phyloP scores from a whole-genome alignment of 495 filamentous ascomycete species.

The Corynascus novoguineensis region DNA sequence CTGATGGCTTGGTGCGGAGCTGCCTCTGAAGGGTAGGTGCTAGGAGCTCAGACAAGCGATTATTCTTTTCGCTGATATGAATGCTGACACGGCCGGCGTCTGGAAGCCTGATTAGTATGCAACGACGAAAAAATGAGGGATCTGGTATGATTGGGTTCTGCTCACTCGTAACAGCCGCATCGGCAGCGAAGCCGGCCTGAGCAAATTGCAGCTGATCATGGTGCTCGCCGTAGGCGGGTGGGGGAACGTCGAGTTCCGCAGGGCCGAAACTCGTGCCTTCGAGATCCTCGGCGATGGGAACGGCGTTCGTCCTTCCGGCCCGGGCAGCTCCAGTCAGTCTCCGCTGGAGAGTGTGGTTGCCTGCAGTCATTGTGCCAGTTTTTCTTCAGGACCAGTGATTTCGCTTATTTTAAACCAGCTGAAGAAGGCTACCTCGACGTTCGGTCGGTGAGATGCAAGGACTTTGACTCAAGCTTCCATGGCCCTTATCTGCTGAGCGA shows the following conservation, averaged over 20 bases:
- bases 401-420: too few relatives aligned
- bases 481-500: too few relatives aligned
- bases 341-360: background rate
- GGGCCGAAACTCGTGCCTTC: too few relatives aligned
- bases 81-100: slow-evolving; percentile 71
- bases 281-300: slow-evolving; percentile 24
- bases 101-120: slow-evolving; percentile 10
- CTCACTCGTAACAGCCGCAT: slow-evolving; percentile 41
- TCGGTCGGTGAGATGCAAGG: too few relatives aligned
- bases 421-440: too few relatives aligned
- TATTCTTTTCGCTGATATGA: slow-evolving; percentile 62
- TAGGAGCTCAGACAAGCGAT: slow-evolving; percentile 58
- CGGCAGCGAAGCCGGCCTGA: slow-evolving; percentile 46
- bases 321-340: background rate
- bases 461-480: too few relatives aligned
- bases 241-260: slow-evolving; percentile 32
- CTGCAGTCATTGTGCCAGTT: slow-evolving; percentile 1
- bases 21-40: slow-evolving; percentile 60
- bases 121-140: background rate
- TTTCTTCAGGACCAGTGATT: too few relatives aligned
- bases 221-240: slow-evolving; percentile 42
- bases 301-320: slow-evolving; percentile 18
- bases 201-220: slow-evolving; percentile 44
- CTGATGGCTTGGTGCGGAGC: slow-evolving; percentile 36
- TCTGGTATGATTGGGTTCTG: background rate